phyloP scores from a whole-genome alignment of 2,329 filamentous ascomycete genomes.

The Fusarium haematococcum region DNA sequence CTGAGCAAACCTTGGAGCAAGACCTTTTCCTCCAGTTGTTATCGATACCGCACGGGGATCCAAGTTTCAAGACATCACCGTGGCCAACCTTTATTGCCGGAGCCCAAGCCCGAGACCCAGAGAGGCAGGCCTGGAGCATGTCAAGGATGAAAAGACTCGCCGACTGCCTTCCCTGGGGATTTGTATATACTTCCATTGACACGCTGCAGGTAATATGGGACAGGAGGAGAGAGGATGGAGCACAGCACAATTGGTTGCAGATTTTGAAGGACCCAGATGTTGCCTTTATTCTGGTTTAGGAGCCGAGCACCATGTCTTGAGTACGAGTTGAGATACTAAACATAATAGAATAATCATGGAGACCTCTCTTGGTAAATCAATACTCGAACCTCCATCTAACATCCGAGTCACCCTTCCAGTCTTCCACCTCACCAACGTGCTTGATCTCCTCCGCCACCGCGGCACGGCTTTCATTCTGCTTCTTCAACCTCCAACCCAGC shows the following conservation, averaged over 20 bases:
- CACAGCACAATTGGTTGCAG: slow-evolving; percentile 5
- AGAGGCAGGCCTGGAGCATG: slow-evolving; percentile 6
- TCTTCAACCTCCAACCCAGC: slow-evolving; percentile 65
- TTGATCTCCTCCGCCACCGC: slow-evolving; percentile 56
- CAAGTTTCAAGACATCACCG: slow-evolving; percentile 22
- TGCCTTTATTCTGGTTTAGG: slow-evolving; percentile 3
- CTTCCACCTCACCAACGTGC: slow-evolving; percentile 62
- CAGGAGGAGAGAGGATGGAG: not conserved
- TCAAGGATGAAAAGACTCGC: slow-evolving; percentile 9
- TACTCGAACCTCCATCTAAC: slow-evolving; percentile 75
- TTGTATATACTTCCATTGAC: slow-evolving; percentile 18
- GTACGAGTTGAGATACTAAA: not conserved
- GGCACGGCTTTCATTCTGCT: slow-evolving; percentile 68
- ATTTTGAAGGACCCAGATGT: slow-evolving; percentile 16
- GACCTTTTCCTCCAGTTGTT: not conserved
- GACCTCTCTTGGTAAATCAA: slow-evolving; percentile 41
- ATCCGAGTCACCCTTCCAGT: slow-evolving; percentile 73
- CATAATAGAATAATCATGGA: not conserved
- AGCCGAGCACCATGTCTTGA: not conserved
- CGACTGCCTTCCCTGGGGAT: slow-evolving; percentile 4
- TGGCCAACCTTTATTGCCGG: slow-evolving; percentile 19
- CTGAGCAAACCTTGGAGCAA: not conserved
- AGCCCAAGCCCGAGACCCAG: slow-evolving; percentile 1
- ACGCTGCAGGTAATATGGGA: slow-evolving; percentile 15
- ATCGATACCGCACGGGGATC: slow-evolving; percentile 2